Evolutionary conservation across 2,329 filamentous ascomycete species (phyloP).

Genomic region (Orbilia javanica): DNA sequence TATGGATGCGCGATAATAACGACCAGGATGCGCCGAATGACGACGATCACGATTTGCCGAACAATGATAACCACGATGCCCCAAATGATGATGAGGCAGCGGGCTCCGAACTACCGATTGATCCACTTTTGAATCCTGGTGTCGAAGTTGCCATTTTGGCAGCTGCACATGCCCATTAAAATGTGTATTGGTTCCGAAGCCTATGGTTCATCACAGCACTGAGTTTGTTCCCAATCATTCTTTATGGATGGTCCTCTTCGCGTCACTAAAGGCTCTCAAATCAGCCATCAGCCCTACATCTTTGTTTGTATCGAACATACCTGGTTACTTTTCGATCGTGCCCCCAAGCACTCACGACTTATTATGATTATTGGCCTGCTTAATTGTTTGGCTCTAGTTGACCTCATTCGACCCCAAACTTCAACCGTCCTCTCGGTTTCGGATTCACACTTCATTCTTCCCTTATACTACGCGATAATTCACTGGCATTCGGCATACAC

Average conservation of each 20-base stretch:
- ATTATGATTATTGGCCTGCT: background rate
- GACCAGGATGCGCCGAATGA: background rate
- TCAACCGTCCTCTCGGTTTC: background rate
- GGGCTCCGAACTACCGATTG: conserved; percentile 15
- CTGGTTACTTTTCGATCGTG: background rate
- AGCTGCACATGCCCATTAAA: conserved; percentile 28
- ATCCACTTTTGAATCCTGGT: conserved; percentile 38
- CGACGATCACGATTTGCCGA: background rate
- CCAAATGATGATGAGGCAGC: conserved; percentile 20
- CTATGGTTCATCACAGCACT: background rate
- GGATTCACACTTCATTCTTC: background rate
- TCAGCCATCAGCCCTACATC: background rate
- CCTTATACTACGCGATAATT: background rate
- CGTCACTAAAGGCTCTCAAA: background rate
- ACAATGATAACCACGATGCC: background rate
- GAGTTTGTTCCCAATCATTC: background rate
- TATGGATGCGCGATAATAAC: conserved; percentile 26
- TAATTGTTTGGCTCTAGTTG: too few species aligned
- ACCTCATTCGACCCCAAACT: too few species aligned
- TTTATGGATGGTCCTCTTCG: conserved; percentile 2
- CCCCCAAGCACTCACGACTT: background rate
- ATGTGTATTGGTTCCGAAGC: background rate
- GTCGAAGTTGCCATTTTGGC: conserved; percentile 15
- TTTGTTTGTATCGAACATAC: background rate
- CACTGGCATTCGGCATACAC: background rate